phyloP scores from a whole-genome alignment of 306 rosid genomes.

The Canavalia ensiformis region DNA sequence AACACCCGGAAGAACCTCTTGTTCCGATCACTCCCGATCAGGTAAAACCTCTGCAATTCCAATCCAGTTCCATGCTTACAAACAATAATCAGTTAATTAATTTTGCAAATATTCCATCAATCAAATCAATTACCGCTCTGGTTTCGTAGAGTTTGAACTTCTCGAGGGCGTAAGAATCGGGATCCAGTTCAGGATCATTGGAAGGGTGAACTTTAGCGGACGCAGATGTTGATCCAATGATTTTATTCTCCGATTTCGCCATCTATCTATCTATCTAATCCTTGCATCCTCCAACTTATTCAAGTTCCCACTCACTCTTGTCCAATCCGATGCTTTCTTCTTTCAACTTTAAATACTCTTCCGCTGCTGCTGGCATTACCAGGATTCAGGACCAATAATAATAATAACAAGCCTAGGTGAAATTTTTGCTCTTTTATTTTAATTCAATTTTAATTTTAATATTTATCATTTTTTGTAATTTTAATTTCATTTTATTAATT shows the following conservation, averaged over 20 bases:
- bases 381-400: too few species aligned
- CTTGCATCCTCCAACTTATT: not conserved
- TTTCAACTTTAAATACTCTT: constrained; percentile 26
- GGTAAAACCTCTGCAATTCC: constrained; percentile 68
- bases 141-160: constrained; percentile 92
- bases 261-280: constrained; percentile 26
- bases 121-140: constrained; percentile 65
- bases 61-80: not conserved
- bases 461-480: too few species aligned
- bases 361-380: not conserved
- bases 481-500: too few species aligned
- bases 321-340: not conserved
- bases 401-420: too few species aligned
- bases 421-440: too few species aligned
- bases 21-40: constrained; percentile 88
- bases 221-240: constrained; percentile 29
- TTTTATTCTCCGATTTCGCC: constrained; percentile 62
- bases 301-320: too few species aligned
- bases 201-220: constrained; percentile 74
- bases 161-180: constrained; percentile 78
- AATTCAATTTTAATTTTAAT: too few species aligned
- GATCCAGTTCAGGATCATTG: constrained; percentile 71
- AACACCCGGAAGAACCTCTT: constrained; percentile 80
- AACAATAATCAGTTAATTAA: not conserved
- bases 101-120: too few species aligned